Evolutionary conservation across 371 early-diverging fungal genomes (phyloP), one percentile per base, ranked within the genome.

Genomic region (Lichtheimia ramosa): DNA sequence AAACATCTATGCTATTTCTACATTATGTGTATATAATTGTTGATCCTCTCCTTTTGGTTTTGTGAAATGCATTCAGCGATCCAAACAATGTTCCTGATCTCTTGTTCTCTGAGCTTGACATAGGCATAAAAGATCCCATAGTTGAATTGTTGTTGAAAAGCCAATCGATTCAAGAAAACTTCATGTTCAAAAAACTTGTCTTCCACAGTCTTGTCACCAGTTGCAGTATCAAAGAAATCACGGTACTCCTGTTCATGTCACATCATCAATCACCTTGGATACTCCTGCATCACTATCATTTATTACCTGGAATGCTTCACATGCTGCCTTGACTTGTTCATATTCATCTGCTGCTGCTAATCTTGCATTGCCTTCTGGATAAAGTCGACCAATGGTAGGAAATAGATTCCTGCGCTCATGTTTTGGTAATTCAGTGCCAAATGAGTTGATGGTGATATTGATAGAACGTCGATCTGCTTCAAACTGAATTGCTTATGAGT

Each of bases 31-130:
- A 97, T 95, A 75, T 95, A 97, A 68, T 89, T 93, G 79, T 85
- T 88, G 77, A 98, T 94, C 66, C 92, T 83, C 56, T 96, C 96
- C 83, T 92, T 95, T 67, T 97, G 96, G 58, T 95, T 91, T 79
- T 98, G 99, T 28, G 94, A 86, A 70, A 99, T 96, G 77, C 99
- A 99, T 79, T 99, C 99, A 25, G 97, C 92, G 61, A 99, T 96
- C 98, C 99, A 99, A 51, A 98, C 91, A 70, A 99, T 94, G 78
- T 98, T 99, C 61, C 98, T 87, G 54, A 99, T 93, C 80, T 99
- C 99, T 70, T 99, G 98, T 72, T 99, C 99, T 86, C 97, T 98
- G 57, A 99, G 82, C 74, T 93, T 94, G 56, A 99, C 79, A 84
- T 92, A 99, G 15, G 96, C 83, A 75, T 96, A 99, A 64, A 97